Conservation (phyloP, 2,329 filamentous ascomycete species). For the Penicillium sp. region DNA sequence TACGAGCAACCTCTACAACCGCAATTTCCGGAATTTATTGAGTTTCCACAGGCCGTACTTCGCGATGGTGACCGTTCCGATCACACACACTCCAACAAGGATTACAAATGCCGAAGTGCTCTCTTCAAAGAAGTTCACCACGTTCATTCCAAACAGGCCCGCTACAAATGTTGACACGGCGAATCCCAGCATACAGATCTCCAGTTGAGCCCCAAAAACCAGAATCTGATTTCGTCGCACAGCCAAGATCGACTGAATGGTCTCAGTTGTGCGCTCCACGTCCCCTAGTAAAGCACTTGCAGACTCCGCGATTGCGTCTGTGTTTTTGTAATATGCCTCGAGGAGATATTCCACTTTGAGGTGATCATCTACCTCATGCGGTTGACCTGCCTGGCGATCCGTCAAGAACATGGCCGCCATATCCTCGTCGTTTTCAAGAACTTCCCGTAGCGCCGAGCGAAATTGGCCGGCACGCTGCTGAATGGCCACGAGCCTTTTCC, state of each 20-base stretch:
- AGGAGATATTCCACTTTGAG: conserved; percentile 42
- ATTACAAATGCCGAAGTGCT: conserved; percentile 30
- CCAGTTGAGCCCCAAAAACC: conserved; percentile 39
- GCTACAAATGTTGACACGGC: conserved; percentile 38
- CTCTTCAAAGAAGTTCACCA: conserved; percentile 40
- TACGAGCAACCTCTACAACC: conserved; percentile 8
- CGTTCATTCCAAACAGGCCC: conserved; percentile 42
- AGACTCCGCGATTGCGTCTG: conserved; percentile 36
- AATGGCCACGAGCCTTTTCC: conserved; percentile 27
- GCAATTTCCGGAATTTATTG: conserved; percentile 24
- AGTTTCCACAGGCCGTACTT: conserved; percentile 29
- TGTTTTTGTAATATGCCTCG: conserved; percentile 40
- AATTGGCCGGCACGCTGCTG: conserved; percentile 38
- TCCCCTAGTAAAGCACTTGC: conserved; percentile 28
- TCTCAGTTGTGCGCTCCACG: conserved; percentile 35
- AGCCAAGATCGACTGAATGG: conserved; percentile 34
- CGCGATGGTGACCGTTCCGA: conserved; percentile 25
- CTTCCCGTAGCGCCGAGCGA: conserved; percentile 34
- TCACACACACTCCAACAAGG: conserved; percentile 20
- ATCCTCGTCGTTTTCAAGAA: conserved; percentile 39
- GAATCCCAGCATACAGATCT: conserved; percentile 40
- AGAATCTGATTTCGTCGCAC: conserved; percentile 43
- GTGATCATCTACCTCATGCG: conserved; percentile 34
- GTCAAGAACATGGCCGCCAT: conserved; percentile 41
- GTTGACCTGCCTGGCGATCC: conserved; percentile 31